Percentiles rank a stretch among this genome's conserved stretches.
Evolutionary conservation across 495 filamentous ascomycete species (phyloP).

Genomic region (Penicillium mononematosum): DNA sequence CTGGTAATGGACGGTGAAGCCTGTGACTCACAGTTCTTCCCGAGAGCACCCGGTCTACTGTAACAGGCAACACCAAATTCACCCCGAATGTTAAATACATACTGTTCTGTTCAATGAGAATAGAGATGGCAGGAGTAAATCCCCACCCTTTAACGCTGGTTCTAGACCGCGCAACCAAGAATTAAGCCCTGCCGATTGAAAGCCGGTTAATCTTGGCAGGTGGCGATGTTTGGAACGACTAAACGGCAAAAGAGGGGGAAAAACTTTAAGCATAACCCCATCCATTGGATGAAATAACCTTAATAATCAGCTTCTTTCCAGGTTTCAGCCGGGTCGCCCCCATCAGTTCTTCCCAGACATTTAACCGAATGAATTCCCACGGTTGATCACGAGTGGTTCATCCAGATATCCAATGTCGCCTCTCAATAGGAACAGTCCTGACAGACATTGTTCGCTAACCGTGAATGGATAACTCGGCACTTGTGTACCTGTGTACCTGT

Average conservation of each 20-base stretch:
- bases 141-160: neutral
- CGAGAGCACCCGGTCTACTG: neutral
- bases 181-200: neutral
- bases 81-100: neutral
- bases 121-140: neutral
- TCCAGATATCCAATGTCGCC: neutral
- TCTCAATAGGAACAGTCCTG: slow-evolving; percentile 8
- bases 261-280: neutral
- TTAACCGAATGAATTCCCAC: neutral
- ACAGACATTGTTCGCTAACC: neutral
- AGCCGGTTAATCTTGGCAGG: neutral
- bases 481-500: slow-evolving; percentile 6
- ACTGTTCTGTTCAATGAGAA: neutral
- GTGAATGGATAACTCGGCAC: slow-evolving; percentile 5
- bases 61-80: neutral
- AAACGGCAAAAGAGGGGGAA: neutral
- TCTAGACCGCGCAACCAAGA: neutral
- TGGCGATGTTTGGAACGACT: neutral
- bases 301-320: neutral
- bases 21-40: slow-evolving; percentile 1
- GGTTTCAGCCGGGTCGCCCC: neutral
- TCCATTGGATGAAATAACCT: slow-evolving; percentile 1
- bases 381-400: slow-evolving; percentile 2
- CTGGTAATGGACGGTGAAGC: neutral
- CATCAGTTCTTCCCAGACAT: slow-evolving; percentile 1